Evolutionary conservation across 495 filamentous ascomycete genomes (phyloP).

Genomic region (Ramalina intermedia): DNA sequence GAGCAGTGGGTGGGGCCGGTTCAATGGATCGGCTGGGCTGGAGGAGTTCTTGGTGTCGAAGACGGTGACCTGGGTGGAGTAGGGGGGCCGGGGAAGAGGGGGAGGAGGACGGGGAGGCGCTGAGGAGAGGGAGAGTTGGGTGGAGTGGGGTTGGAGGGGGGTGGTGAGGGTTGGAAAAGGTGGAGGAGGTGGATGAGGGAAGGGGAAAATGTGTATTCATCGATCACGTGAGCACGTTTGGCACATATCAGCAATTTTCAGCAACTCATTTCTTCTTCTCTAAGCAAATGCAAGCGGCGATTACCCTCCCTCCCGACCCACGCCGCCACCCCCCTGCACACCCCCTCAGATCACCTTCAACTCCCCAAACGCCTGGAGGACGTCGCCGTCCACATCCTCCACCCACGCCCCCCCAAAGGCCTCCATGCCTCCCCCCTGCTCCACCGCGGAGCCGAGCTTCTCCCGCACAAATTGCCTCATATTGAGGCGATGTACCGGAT

Average conservation of each 20-base stretch:
- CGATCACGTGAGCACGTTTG: too few species aligned
- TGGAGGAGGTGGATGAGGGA: too few species aligned
- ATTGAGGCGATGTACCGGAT: constrained; percentile 57
- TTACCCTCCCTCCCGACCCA: not conserved
- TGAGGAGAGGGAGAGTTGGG: too few species aligned
- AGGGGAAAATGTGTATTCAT: too few species aligned
- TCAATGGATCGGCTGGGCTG: constrained; percentile 38
- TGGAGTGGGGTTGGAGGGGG: too few species aligned
- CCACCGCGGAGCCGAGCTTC: constrained; percentile 50
- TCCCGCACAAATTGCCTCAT: constrained; percentile 57
- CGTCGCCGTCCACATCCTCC: constrained; percentile 76
- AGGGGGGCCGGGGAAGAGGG: constrained; percentile 6
- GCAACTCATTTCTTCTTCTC: too few species aligned
- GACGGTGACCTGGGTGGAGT: constrained; percentile 58
- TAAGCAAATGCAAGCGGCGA: too few species aligned
- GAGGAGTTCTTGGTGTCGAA: constrained; percentile 78
- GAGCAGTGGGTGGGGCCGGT: constrained; percentile 67
- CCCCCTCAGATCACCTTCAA: constrained; percentile 30
- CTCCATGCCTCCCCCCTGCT: constrained; percentile 52
- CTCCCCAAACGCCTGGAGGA: constrained; percentile 52
- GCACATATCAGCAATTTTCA: too few species aligned
- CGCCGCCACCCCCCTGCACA: not conserved
- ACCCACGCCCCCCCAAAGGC: constrained; percentile 65
- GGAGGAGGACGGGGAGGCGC: too few species aligned
- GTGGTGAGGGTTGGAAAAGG: too few species aligned